These are phyloP conservation scores for Paraphoma sp. DNA, from an alignment of 2,329 filamentous ascomycete genomes.

Conservation along the genomic window DNA sequence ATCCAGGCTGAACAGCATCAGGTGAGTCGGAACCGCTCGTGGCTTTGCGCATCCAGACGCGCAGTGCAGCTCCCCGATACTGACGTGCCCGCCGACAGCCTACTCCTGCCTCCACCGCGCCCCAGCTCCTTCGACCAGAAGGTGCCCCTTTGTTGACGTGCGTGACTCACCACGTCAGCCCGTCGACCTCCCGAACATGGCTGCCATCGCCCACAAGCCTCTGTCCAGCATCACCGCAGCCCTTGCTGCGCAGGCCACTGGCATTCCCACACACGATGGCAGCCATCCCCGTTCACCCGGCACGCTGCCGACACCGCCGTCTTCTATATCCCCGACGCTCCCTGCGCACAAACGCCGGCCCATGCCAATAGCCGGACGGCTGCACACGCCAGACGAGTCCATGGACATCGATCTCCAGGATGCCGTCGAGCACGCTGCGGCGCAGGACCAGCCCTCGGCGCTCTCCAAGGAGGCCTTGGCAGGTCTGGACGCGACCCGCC, in stretches of 20 bases:
- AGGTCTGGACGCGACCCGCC: constrained; percentile 73
- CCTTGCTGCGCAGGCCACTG: constrained; percentile 40
- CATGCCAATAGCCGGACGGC: constrained; percentile 54
- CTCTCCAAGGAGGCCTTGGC: constrained; percentile 60
- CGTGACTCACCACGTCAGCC: constrained; percentile 39
- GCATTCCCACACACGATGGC: constrained; percentile 42
- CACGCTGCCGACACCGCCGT: constrained; percentile 86
- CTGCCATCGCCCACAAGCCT: constrained; percentile 43
- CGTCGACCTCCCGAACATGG: constrained; percentile 40
- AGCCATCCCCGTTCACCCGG: constrained; percentile 27
- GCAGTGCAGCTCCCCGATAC: neutral
- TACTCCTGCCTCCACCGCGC: neutral
- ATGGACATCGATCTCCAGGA: constrained; percentile 89
- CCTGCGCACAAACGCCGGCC: constrained; percentile 78
- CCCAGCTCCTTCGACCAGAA: constrained; percentile 23
- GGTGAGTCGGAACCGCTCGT: neutral
- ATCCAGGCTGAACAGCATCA: constrained; percentile 3
- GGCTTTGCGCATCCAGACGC: neutral
- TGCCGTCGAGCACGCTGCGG: constrained; percentile 59
- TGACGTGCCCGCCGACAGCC: neutral
- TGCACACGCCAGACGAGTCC: constrained; percentile 58
- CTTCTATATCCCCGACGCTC: constrained; percentile 90
- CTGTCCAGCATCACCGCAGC: constrained; percentile 51
- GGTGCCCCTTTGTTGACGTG: constrained; percentile 28
- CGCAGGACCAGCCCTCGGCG: constrained; percentile 50